Conservation (phyloP, 768 basidiomycete genomes). For the Candolleomyces eurysporus region DNA sequence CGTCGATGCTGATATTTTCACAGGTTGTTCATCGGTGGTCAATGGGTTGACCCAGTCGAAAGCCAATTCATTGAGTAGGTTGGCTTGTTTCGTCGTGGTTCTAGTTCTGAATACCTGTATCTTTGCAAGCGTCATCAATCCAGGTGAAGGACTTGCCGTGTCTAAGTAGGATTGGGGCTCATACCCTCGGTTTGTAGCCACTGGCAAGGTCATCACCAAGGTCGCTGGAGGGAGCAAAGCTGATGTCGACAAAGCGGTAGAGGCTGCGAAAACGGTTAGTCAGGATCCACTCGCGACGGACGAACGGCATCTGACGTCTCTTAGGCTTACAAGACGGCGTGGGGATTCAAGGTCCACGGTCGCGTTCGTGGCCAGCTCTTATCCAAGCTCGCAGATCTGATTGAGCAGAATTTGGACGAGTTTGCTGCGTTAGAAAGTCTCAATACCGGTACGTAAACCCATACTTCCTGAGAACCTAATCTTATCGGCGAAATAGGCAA, state of each 20-base stretch:
- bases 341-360: conserved; percentile 68
- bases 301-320: background rate
- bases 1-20: background rate
- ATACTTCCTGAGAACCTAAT: no score
- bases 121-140: no score
- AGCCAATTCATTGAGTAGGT: conserved; percentile 66
- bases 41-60: conserved; percentile 59
- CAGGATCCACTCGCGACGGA: background rate
- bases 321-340: conserved; percentile 51
- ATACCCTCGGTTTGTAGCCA: background rate
- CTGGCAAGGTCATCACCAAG: conserved; percentile 37
- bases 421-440: conserved; percentile 73
- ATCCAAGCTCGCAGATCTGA: conserved; percentile 58
- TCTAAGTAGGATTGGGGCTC: background rate
- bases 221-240: conserved; percentile 58
- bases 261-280: conserved; percentile 55
- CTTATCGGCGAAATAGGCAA: conserved; percentile 39
- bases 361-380: conserved; percentile 53
- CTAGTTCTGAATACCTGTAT: no score
- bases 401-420: conserved; percentile 60
- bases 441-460: conserved; percentile 50
- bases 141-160: no score
- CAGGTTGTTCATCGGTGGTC: conserved; percentile 66
- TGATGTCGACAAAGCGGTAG: conserved; percentile 78
- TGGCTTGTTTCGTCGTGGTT: no score